Base-by-base conservation (phyloP, 2,329 filamentous ascomycete species). In the Neonectria sp. region DNA sequence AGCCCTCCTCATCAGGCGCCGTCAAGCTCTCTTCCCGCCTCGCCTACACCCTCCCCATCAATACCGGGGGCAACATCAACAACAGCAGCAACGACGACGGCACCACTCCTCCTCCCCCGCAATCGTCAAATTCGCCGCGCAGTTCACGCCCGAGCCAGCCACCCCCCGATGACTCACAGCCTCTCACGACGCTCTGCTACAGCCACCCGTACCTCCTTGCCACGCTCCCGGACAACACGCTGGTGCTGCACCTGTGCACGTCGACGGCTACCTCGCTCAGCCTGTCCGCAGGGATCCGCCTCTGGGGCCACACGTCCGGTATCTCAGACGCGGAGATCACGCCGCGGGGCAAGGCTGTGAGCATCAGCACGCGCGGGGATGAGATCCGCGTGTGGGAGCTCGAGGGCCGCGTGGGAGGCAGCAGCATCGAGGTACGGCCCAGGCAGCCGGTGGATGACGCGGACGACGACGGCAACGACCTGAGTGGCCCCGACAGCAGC, bases 241-340 rank as follows among this genome's bases (percentile, higher is more conserved):
- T 97, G 29, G 91, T 94, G 2, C 84, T 97, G 37, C 93, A 96
- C 76, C 86, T 97, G 35, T 93, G 95, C 73, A 94, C 89, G 4
- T 95, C 94, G 0, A 93, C 88, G 4, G 82, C 89, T 1, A 86
- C 89, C 0, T 82, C 85, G 0, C 85, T 97, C 2, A 89, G 88
- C 1, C 91, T 98, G 62, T 92, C 92, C 43, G 83, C 90, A 0
- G 93, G 93, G 1, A 91, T 91, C 70, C 88, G 94, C 31, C 88
- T 98, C 6, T 97, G 94, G 93, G 95, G 95, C 8, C 95, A 97
- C 77, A 97, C 95, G 0, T 97, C 95, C 2, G 93, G 93, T 3
- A 94, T 98, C 37, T 94, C 93, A 55, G 92, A 93, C 35, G 94
- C 93, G 8, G 92, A 97, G 75, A 93, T 97, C 61, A 95, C 93